Evolutionary conservation across 139 green algal genomes (phyloP).

Genomic region (Chlamydomonas sp.): DNA sequence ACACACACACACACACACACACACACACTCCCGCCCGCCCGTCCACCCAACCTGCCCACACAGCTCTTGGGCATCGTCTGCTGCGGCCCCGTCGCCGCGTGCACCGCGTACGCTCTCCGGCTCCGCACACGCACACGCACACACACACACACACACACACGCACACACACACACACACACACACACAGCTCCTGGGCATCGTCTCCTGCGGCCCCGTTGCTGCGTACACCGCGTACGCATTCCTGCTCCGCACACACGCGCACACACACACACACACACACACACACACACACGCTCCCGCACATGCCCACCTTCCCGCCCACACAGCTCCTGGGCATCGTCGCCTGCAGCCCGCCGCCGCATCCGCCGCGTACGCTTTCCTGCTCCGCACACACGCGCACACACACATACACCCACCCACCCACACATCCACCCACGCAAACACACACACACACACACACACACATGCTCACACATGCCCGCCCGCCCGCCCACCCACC

Average conservation of each 20-base stretch:
- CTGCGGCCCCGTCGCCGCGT: no score
- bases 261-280: not conserved
- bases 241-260: not conserved
- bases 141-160: not conserved
- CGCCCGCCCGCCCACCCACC: not conserved
- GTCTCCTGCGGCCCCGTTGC: no score
- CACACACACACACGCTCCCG: conserved; percentile 2
- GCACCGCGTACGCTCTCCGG: no score
- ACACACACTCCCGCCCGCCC: no score
- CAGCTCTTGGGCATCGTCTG: no score
- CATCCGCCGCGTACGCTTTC: not conserved
- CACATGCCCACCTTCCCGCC: no score
- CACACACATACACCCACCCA: no score
- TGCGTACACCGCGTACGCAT: not conserved
- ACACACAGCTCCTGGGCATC: no score
- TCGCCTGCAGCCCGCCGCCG: not conserved
- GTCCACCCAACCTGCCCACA: not conserved
- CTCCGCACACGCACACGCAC: not conserved
- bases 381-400: no score
- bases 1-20: not conserved
- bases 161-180: not conserved
- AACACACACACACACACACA: no score
- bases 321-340: no score
- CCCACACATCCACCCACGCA: not conserved
- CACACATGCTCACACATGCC: not conserved